phyloP scores from a whole-genome alignment of 2,329 filamentous ascomycete genomes.

The Chaetomium sp. region DNA sequence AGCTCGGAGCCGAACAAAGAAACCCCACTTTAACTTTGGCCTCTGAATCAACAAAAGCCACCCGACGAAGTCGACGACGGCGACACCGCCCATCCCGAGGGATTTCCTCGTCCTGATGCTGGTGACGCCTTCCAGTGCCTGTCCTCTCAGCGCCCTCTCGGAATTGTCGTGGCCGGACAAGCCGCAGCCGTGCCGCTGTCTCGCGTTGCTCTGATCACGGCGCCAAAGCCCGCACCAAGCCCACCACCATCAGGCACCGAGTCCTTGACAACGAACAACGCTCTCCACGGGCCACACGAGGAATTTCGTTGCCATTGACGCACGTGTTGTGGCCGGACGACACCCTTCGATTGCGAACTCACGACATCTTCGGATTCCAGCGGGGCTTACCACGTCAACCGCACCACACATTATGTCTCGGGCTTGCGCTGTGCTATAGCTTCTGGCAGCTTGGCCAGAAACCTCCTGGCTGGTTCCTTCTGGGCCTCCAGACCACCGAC shows the following conservation, averaged over 20 bases:
- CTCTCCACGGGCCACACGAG: conserved; percentile 6
- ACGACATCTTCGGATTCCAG: conserved; percentile 12
- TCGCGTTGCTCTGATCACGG: conserved; percentile 2
- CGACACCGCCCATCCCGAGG: conserved; percentile 28
- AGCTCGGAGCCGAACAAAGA: conserved; percentile 25
- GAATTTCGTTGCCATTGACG: conserved; percentile 16
- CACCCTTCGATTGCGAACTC: conserved; percentile 11
- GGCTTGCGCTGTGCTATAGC: conserved; percentile 49
- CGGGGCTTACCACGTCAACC: conserved; percentile 32
- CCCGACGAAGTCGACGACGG: conserved; percentile 31
- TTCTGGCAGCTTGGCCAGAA: conserved; percentile 52
- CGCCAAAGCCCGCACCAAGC: neutral
- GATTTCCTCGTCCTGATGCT: conserved; percentile 27
- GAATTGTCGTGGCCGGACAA: conserved; percentile 26
- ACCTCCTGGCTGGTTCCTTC: conserved; percentile 29
- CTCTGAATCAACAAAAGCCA: conserved; percentile 33
- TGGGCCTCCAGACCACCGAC: conserved; percentile 19
- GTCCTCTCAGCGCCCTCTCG: conserved; percentile 9
- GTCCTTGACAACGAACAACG: conserved; percentile 5
- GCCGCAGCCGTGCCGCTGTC: conserved; percentile 19
- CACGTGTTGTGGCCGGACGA: conserved; percentile 13
- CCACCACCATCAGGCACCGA: conserved; percentile 8
- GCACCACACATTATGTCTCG: conserved; percentile 49
- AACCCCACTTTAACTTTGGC: conserved; percentile 36
- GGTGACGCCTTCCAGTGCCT: conserved; percentile 19